Evolutionary conservation across 306 rosid species (phyloP).

Genomic region (Mucuna pruriens): DNA sequence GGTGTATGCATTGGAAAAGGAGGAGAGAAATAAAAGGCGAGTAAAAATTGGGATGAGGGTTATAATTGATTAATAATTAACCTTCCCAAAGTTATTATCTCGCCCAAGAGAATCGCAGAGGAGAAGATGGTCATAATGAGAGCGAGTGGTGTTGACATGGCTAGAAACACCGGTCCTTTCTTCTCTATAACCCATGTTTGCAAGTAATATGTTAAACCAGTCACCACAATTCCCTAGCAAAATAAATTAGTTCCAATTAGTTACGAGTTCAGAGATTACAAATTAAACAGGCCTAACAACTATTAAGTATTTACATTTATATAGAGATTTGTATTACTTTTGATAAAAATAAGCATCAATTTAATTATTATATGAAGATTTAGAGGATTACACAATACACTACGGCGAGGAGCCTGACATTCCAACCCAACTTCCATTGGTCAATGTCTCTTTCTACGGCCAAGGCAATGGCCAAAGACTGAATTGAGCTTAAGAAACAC

Average conservation of each 20-base stretch:
- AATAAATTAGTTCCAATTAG: neutral
- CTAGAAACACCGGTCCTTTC: slow-evolving; percentile 83
- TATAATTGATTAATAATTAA: slow-evolving; percentile 24
- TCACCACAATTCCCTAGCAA: slow-evolving; percentile 76
- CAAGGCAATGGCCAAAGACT: slow-evolving; percentile 66
- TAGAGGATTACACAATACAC: slow-evolving; percentile 63
- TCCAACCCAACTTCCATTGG: slow-evolving; percentile 79
- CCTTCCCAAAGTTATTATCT: slow-evolving; percentile 76
- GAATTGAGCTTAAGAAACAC: slow-evolving; percentile 66
- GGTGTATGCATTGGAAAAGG: neutral
- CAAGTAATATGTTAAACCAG: slow-evolving; percentile 73
- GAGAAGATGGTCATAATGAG: slow-evolving; percentile 62
- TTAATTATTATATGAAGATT: neutral
- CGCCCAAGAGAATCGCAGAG: slow-evolving; percentile 70
- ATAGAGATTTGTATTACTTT: neutral
- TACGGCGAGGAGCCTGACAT: slow-evolving; percentile 71
- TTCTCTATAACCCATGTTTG: slow-evolving; percentile 91
- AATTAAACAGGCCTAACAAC: neutral
- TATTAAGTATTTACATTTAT: neutral
- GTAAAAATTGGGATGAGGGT: neutral
- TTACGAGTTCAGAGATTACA: neutral
- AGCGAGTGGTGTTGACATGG: slow-evolving; percentile 80
- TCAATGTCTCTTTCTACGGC: slow-evolving; percentile 69
- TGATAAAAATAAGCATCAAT: neutral
- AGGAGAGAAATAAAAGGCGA: neutral